Percentiles rank a stretch among this genome's conserved stretches.
phyloP scores from a whole-genome alignment of 805 yeast genomes.

The Peterozyma toletana region DNA sequence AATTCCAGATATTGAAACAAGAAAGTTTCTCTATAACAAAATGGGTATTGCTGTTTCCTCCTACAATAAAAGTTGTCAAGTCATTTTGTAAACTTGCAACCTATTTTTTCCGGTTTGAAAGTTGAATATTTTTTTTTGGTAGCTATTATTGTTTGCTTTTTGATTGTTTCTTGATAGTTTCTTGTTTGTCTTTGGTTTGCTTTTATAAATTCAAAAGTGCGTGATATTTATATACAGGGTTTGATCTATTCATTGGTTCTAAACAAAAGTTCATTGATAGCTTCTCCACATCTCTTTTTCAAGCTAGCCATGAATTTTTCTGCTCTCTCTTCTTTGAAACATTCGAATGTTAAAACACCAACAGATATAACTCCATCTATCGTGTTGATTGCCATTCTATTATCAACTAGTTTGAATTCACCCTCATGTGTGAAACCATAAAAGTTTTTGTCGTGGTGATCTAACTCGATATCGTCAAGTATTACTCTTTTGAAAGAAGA shows the following conservation, averaged over 20 bases:
- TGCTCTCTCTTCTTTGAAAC: slow-evolving; percentile 39
- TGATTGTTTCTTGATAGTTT: background rate
- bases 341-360: slow-evolving; percentile 44
- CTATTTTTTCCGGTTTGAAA: background rate
- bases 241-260: background rate
- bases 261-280: slow-evolving; percentile 5
- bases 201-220: background rate
- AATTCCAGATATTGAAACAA: slow-evolving; percentile 56
- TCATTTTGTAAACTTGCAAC: slow-evolving; percentile 18
- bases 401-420: slow-evolving; percentile 18
- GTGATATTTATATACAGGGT: background rate
- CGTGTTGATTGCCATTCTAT: slow-evolving; percentile 33
- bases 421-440: slow-evolving; percentile 19
- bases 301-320: slow-evolving; percentile 33
- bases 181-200: background rate
- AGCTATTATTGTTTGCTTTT: background rate
- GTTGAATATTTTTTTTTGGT: background rate
- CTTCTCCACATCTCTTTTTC: slow-evolving; percentile 37
- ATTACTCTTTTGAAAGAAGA: slow-evolving; percentile 32
- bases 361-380: slow-evolving; percentile 32
- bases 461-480: slow-evolving; percentile 28
- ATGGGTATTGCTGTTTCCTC: slow-evolving; percentile 78
- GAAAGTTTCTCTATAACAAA: slow-evolving; percentile 59
- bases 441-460: slow-evolving; percentile 1
- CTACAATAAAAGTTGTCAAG: slow-evolving; percentile 66